Base-by-base conservation (phyloP, 306 rosid genomes). In the Carpinus fangiana region DNA sequence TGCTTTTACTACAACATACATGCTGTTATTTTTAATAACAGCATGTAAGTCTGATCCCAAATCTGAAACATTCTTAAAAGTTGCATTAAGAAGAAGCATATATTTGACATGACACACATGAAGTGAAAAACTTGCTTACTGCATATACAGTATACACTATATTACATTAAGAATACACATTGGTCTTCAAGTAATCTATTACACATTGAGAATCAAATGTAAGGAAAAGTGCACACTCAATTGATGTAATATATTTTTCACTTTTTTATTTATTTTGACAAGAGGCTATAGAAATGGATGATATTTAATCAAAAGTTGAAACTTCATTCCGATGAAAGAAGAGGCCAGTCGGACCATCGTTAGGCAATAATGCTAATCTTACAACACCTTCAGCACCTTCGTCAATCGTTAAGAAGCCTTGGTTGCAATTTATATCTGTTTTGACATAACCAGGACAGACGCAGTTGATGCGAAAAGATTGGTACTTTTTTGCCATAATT, bases 401-500 rank as follows among this genome's bases (percentile, higher is more conserved):
- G 4, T 46, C 54, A 1, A 61, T 60, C 1, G 0, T 45, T 3
- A 78, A 12, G 8, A 2, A 1, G 1, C 82, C 72, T 2, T 2
- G 1, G 18, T 72, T n/a, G 23, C 0, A 2, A n/a, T 18, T 78
- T 6, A 71, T 28, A 12, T 71, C 64, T 7, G 76, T 71, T 20
- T 45, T 78, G 12, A 43, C 70, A 56, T 68, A 55, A 59, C 81
- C 70, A 59, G 70, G 81, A 20, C 45, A 23, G 16, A 75, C 18
- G 0, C 46, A 45, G 34, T 80, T 80, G 64, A 80, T 41, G 0
- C n/a, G 53, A 16, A 80, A 54, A 18, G 4, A 18, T 1, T 66
- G 76, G 53, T 46, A 46, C 31, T 57, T 80, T 51, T 54, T 46
- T 16, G 76, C 76, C 8, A 80, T 26, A 48, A 80, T 47, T 36